Evolutionary conservation across 495 filamentous ascomycete species (phyloP).

Genomic region (Tuber umbilicatum): DNA sequence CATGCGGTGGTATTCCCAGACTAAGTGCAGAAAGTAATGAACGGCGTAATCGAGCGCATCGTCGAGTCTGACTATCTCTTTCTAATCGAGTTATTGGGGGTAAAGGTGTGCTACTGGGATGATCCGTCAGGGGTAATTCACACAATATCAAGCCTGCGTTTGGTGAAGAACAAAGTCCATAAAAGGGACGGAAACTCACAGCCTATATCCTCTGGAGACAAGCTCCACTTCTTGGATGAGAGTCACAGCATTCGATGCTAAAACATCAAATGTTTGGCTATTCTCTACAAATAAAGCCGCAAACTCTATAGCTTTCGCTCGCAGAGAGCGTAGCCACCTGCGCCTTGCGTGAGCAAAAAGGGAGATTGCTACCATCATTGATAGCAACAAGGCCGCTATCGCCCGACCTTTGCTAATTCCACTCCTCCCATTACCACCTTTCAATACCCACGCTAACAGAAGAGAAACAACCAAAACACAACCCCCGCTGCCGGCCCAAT

Average conservation of each 20-base stretch:
- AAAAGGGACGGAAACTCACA: conserved; percentile 53
- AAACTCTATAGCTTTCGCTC: conserved; percentile 67
- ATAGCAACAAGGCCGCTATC: conserved; percentile 34
- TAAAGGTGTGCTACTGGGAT: conserved; percentile 66
- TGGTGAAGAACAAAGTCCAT: conserved; percentile 21
- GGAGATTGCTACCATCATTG: conserved; percentile 53
- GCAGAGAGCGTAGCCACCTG: conserved; percentile 76
- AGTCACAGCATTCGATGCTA: conserved; percentile 68
- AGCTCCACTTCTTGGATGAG: conserved; percentile 95
- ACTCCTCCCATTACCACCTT: conserved; percentile 42
- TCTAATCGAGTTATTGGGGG: conserved; percentile 79
- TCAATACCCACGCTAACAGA: conserved; percentile 38
- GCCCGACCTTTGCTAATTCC: conserved; percentile 43
- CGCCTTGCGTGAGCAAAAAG: conserved; percentile 62
- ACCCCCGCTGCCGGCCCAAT: conserved; percentile 40
- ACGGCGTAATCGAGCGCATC: conserved; percentile 71
- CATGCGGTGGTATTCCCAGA: conserved; percentile 62
- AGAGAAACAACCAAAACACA: conserved; percentile 37
- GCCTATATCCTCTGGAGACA: conserved; percentile 84
- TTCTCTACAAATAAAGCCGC: conserved; percentile 66
- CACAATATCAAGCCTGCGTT: conserved; percentile 12
- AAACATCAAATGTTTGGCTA: conserved; percentile 76
- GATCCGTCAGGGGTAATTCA: conserved; percentile 44
- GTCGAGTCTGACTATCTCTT: conserved; percentile 65
- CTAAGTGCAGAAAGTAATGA: conserved; percentile 62